phyloP scores from a whole-genome alignment of 495 filamentous ascomycete species.

The Filosporella fistucella region DNA sequence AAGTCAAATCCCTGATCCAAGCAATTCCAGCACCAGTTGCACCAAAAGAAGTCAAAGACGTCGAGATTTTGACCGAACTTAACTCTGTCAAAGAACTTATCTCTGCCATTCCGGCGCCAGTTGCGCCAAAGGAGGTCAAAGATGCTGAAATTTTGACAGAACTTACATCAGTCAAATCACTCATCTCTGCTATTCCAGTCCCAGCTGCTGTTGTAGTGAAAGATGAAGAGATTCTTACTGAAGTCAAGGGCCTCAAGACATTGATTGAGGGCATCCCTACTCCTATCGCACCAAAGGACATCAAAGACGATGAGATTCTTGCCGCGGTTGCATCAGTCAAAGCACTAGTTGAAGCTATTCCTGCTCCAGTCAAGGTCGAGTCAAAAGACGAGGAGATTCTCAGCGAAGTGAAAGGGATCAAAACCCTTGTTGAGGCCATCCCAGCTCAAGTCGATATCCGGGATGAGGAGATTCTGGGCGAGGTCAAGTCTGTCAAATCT shows the following conservation, averaged over 20 bases:
- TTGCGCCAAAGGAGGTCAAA: conserved; percentile 4
- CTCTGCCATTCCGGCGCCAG: conserved; percentile 6
- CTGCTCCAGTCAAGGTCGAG: background rate
- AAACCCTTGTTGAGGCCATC: background rate
- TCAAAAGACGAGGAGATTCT: background rate
- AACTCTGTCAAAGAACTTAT: conserved; percentile 8
- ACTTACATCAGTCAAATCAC: background rate
- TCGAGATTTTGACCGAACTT: conserved; percentile 10
- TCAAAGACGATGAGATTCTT: conserved; percentile 5
- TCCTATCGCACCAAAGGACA: background rate
- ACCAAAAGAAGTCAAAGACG: conserved; percentile 3
- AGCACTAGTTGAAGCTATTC: conserved; percentile 1
- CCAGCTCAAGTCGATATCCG: background rate
- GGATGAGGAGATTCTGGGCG: conserved; percentile 1
- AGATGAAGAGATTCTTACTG: conserved; percentile 1
- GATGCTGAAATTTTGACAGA: conserved; percentile 12
- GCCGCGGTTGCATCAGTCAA: conserved; percentile 1
- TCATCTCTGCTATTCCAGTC: conserved; percentile 3
- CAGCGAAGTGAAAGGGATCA: background rate
- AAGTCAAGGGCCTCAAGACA: background rate
- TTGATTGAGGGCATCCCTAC: background rate
- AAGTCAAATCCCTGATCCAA: background rate
- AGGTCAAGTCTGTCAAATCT: background rate
- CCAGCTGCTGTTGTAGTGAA: background rate
- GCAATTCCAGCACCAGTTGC: background rate